Evolutionary conservation across 805 yeast species (phyloP), one percentile per base, ranked within the genome.

Genomic region (Lipomyces anomalus): DNA sequence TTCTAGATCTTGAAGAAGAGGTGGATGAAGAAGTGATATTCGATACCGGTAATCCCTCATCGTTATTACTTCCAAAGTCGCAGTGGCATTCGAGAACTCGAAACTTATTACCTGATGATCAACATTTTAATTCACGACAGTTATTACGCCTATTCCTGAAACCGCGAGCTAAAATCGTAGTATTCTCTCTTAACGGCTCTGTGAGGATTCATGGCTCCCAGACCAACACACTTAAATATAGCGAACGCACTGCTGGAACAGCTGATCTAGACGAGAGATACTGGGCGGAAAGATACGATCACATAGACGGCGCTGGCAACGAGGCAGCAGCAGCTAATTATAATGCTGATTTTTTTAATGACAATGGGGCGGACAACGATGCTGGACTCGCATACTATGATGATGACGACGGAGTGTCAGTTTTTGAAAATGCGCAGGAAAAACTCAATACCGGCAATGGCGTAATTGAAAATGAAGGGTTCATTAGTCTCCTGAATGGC

Each of bases 31-130:
- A 63, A 1, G 57, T 53, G 13, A 55, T 77, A 4, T 76, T 76
- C 53, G 67, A 66, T 3, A 57, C 64, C 13, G 69, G 70, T 9
- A 64, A 61, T 6, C 52, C 68, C 3, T 58, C 65, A 17, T 64
- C 73, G 21, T 52, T 76, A 3, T 35, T 32, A 13, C 42, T 53
- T 29, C 72, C 80, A 2, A 65, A 68, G 42, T 60, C 68, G 4
- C 67, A 68, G 38, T 61, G 72, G 60, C 59, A 60, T 9, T 66
- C 73, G 3, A 67, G 66, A 3, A 62, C 70, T 30, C 69, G 69
- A 40, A 73, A 76, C 56, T 60, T 78, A 36, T 65, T 86, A 5
- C 95, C 95, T 0, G 81, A 79, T 53, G 95, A 86, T 61, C 69
- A 76, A 50, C 80, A 75, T 51, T 86, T 84, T 63, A 75, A 82